Conservation (phyloP, 75 land plant genomes). For the Cupressus sempervirens region DNA sequence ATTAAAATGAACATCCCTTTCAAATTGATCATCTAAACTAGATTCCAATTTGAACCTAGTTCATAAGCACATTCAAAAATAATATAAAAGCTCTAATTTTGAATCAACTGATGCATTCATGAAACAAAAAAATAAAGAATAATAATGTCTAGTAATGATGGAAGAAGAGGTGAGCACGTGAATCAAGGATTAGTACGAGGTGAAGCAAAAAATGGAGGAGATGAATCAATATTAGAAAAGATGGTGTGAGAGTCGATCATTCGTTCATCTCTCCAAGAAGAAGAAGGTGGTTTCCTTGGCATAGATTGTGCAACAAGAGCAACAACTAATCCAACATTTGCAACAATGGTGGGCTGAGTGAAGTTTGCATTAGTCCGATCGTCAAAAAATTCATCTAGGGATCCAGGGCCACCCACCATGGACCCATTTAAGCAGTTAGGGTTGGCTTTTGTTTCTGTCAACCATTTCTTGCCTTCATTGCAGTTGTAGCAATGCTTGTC, state of each 20-base stretch:
- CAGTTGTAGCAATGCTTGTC: slow-evolving; percentile 17
- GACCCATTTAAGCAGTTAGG: slow-evolving; percentile 40
- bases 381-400: slow-evolving; percentile 45
- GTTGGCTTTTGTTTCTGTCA: slow-evolving; percentile 10
- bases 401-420: slow-evolving; percentile 54
- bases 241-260: slow-evolving; percentile 65
- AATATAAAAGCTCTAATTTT: no score
- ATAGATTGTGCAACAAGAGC: slow-evolving; percentile 51
- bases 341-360: slow-evolving; percentile 73
- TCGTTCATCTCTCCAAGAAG: slow-evolving; percentile 7
- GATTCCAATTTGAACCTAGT: no score
- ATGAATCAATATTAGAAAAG: slow-evolving; percentile 55
- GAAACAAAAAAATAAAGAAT: no score
- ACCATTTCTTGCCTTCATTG: slow-evolving; percentile 32
- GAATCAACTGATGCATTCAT: no score
- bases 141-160: no score
- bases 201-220: slow-evolving; percentile 61
- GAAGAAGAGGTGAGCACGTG: neutral
- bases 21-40: no score
- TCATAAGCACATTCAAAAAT: no score
- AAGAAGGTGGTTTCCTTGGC: slow-evolving; percentile 7
- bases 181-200: neutral
- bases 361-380: slow-evolving; percentile 37
- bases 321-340: slow-evolving; percentile 79
- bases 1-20: no score